phyloP scores from a whole-genome alignment of 1,284 basidiomycete species.

The Rhizoctonia solani region DNA sequence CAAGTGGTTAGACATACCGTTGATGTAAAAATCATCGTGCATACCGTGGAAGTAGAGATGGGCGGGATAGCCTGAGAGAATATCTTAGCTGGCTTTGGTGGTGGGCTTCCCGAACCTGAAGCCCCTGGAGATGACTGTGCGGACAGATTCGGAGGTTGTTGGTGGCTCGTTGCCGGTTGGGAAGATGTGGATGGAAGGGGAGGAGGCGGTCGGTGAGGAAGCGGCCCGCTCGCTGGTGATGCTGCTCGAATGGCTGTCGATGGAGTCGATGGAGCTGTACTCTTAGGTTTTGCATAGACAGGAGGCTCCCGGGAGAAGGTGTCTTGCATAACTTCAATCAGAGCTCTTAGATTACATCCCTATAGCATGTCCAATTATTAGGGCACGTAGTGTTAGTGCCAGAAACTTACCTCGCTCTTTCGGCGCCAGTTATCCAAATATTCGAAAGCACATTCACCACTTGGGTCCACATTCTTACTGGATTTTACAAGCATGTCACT shows the following conservation, averaged over 20 bases:
- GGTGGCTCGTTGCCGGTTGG: slow-evolving; percentile 26
- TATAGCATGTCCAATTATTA: slow-evolving; percentile 44
- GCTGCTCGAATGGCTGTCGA: slow-evolving; percentile 36
- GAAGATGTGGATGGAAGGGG: slow-evolving; percentile 41
- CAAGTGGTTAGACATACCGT: no score
- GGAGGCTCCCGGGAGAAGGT: slow-evolving; percentile 87
- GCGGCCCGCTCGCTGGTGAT: slow-evolving; percentile 42
- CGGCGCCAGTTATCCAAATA: slow-evolving; percentile 79
- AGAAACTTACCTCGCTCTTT: slow-evolving; percentile 73
- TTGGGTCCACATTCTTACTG: slow-evolving; percentile 77
- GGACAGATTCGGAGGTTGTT: not conserved
- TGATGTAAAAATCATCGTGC: not conserved
- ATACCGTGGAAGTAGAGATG: not conserved
- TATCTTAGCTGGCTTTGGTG: slow-evolving; percentile 31
- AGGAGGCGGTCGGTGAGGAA: slow-evolving; percentile 42
- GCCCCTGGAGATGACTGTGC: not conserved
- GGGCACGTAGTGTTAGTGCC: slow-evolving; percentile 35
- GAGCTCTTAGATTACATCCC: slow-evolving; percentile 68
- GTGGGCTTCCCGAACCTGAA: slow-evolving; percentile 14
- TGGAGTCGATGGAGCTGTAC: slow-evolving; percentile 42
- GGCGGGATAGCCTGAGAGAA: not conserved
- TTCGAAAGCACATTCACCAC: slow-evolving; percentile 70
- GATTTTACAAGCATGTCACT: slow-evolving; percentile 86
- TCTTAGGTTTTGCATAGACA: slow-evolving; percentile 80
- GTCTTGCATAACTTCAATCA: slow-evolving; percentile 74